These are phyloP conservation scores for Papiliotrema flavescens DNA, from an alignment of 1,284 basidiomycete species.

Conservation along the genomic window DNA sequence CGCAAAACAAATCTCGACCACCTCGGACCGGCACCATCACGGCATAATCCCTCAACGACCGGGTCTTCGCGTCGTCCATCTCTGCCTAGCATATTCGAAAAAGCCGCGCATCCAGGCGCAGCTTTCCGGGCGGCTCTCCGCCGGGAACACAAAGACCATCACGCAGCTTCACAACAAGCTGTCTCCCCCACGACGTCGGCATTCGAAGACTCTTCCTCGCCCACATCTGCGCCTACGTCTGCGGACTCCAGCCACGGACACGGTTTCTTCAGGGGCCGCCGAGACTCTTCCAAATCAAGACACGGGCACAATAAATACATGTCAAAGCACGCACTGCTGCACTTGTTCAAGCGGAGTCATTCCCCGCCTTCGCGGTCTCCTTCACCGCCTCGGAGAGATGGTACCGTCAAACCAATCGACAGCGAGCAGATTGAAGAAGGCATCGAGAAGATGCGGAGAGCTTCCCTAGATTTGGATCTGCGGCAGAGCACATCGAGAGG, in stretches of 20 bases:
- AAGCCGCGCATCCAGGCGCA: conserved; percentile 39
- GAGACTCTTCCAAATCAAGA: conserved; percentile 7
- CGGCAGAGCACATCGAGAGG: conserved; percentile 9
- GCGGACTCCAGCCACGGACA: conserved; percentile 5
- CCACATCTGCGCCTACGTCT: neutral
- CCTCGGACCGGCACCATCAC: conserved; percentile 2
- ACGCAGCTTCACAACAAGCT: neutral
- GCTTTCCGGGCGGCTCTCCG: conserved; percentile 36
- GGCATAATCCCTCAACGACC: conserved; percentile 12
- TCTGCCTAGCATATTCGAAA: conserved; percentile 48
- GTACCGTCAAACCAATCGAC: conserved; percentile 21
- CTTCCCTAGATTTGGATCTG: conserved; percentile 37
- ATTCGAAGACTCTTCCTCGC: neutral
- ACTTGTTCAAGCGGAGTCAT: conserved; percentile 39
- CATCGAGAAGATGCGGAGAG: conserved; percentile 39
- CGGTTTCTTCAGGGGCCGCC: conserved; percentile 21
- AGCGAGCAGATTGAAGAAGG: conserved; percentile 40
- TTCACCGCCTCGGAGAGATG: conserved; percentile 33
- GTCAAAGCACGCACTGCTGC: conserved; percentile 31
- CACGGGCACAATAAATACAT: conserved; percentile 11
- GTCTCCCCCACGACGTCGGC: too few relatives aligned
- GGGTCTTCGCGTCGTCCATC: conserved; percentile 40
- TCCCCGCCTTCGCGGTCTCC: conserved; percentile 45
- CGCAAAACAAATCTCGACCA: neutral
- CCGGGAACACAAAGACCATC: conserved; percentile 13